Evolutionary conservation across 148 eudicot genomes (phyloP), one percentile per base, ranked within the genome.

Genomic region (Rhododendron griersonianum): DNA sequence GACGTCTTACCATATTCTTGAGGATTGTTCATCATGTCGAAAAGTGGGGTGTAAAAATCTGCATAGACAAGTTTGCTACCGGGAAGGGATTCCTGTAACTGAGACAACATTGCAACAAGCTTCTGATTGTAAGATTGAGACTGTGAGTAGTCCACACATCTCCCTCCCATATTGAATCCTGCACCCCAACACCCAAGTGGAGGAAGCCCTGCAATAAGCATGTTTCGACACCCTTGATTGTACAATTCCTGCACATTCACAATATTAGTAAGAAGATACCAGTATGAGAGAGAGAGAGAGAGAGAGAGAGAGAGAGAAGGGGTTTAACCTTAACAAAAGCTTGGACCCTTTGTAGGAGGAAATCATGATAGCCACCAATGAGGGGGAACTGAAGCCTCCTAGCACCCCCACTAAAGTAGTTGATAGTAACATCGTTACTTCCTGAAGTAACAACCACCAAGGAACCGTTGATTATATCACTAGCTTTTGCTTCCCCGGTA

Each of bases 381-480:
- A 86, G 57, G 50, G 13, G 47, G 33, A 77, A 91, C 48, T 88
- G 83, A 19, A 76, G 2, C 80, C 84, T 88, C 78, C 92, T 89
- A 5, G 71, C 71, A 28, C 85, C 33, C 37, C 86, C 91, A 84
- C 87, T 59, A 5, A 59, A 89, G 87, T 84, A 91, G 78, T 81
- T 89, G 69, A 90, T 45, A 18, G 61, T 50, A 55, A 89, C 86
- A 73, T 92, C 94, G 71, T 91, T 89, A 41, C 87, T 85, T 50
- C 93, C 94, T 1, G 89, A 88, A 83, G 74, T 84, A 33, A 87
- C 41, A 9, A 90, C 41, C 3, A 90, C 89, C 45, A 93, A 39
- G 75, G 90, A 84, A 82, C 65, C 45, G 0, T 23, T 15, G 7
- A 86, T 4, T n/a, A 83, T 78, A 1, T 19, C 6, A 0, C 44